These are phyloP conservation scores for Lachancea dasiensis DNA, from an alignment of 805 yeast species.

Conservation along the genomic window DNA sequence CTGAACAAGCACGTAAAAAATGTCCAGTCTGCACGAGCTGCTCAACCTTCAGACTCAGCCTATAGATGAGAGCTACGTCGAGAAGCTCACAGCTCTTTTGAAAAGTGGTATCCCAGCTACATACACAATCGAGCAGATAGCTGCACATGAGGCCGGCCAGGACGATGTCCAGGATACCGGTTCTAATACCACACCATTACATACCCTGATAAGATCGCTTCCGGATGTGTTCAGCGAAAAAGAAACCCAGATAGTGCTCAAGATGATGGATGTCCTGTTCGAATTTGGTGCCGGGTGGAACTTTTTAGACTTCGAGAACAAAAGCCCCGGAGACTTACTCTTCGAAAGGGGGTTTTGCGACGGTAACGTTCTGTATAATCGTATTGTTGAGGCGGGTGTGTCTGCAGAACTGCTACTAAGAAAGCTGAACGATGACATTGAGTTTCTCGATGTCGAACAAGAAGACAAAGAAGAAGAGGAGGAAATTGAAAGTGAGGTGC, in stretches of 20 bases:
- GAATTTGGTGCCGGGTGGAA: conserved; percentile 94
- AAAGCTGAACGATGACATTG: conserved; percentile 57
- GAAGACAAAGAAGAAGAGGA: conserved; percentile 11
- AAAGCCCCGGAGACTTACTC: conserved; percentile 83
- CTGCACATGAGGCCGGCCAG: conserved; percentile 44
- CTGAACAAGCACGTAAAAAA: conserved; percentile 25
- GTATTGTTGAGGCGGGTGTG: conserved; percentile 77
- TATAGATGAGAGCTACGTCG: conserved; percentile 40
- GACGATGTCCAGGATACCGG: conserved; percentile 31
- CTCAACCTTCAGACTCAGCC: conserved; percentile 50
- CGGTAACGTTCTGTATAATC: conserved; percentile 39
- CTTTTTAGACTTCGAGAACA: conserved; percentile 59
- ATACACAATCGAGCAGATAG: conserved; percentile 72
- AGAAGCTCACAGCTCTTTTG: conserved; percentile 41
- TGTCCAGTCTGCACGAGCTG: conserved; percentile 71
- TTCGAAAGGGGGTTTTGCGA: conserved; percentile 41
- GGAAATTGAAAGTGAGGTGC: conserved; percentile 13
- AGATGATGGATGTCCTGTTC: conserved; percentile 60
- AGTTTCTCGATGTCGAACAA: conserved; percentile 40
- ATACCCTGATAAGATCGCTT: conserved; percentile 53
- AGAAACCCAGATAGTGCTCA: conserved; percentile 42
- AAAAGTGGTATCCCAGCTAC: conserved; percentile 74
- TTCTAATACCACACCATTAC: conserved; percentile 75
- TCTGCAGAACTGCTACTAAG: conserved; percentile 79
- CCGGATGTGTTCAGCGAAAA: conserved; percentile 31